Percentiles rank a stretch among this genome's conserved stretches.
These are phyloP conservation scores for Gastrodia elata DNA, from an alignment of 106 monocot species.

Conservation along the genomic window DNA sequence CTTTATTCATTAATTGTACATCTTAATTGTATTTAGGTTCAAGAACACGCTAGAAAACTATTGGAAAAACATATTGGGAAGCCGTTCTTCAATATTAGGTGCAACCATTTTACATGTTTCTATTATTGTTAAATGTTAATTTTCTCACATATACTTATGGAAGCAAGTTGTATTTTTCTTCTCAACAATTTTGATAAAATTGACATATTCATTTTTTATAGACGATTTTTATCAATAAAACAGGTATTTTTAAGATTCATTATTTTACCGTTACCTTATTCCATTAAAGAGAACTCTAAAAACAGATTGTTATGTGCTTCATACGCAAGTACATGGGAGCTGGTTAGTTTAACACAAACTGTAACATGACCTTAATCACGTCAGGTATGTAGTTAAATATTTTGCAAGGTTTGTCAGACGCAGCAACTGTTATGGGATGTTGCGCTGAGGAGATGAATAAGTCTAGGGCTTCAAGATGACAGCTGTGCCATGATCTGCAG, in stretches of 20 bases:
- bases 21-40: conserved; percentile 45
- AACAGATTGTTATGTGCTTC: not conserved
- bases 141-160: not conserved
- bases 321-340: not conserved
- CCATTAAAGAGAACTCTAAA: not conserved
- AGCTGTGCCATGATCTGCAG: not conserved
- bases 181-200: not conserved
- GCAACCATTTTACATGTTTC: not conserved
- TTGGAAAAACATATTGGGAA: conserved; percentile 78
- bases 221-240: not conserved
- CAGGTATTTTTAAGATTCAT: not conserved
- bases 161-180: not conserved
- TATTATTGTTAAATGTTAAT: not conserved
- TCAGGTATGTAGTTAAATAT: too few species aligned
- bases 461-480: too few species aligned
- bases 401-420: too few species aligned
- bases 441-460: too few species aligned
- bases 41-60: conserved; percentile 94
- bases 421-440: too few species aligned
- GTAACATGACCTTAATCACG: not conserved
- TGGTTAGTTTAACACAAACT: not conserved
- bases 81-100: conserved; percentile 87
- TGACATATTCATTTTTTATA: not conserved
- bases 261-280: not conserved
- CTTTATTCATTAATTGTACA: not conserved